Evolutionary conservation across 805 yeast genomes (phyloP).

Genomic region (Sugiyamaella mastotermitis): DNA sequence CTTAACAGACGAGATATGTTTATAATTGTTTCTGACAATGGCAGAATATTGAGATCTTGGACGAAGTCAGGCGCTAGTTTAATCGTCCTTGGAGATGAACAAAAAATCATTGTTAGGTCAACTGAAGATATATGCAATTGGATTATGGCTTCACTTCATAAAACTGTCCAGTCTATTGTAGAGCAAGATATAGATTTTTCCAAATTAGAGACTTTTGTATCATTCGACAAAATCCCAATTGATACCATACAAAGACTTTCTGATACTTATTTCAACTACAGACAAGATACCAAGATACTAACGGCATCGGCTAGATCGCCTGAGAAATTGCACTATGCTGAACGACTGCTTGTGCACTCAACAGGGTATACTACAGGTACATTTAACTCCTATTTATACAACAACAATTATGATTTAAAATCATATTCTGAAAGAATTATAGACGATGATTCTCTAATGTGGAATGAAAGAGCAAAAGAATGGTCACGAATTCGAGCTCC

Average conservation of each 20-base stretch:
- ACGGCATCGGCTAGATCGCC: constrained; percentile 14
- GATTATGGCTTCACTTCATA: constrained; percentile 38
- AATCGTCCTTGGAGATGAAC: constrained; percentile 30
- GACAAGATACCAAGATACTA: constrained; percentile 12
- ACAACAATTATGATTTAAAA: not conserved
- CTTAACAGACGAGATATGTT: constrained; percentile 37
- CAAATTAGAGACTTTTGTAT: constrained; percentile 9
- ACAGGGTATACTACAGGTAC: constrained; percentile 10
- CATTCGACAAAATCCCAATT: constrained; percentile 16
- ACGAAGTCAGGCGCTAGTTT: constrained; percentile 38
- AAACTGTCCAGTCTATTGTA: constrained; percentile 28
- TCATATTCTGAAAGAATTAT: constrained; percentile 6
- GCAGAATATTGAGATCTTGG: constrained; percentile 35
- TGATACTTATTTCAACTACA: constrained; percentile 22
- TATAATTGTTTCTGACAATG: constrained; percentile 35
- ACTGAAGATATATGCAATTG: constrained; percentile 38
- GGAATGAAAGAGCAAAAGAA: constrained; percentile 22
- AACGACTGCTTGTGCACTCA: constrained; percentile 18
- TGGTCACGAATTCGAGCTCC: constrained; percentile 1
- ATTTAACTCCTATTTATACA: constrained; percentile 3
- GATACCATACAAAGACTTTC: constrained; percentile 26
- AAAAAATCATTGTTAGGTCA: constrained; percentile 35
- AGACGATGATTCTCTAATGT: constrained; percentile 24
- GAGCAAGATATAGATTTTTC: constrained; percentile 32
- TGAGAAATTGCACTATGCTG: constrained; percentile 17